A percentile compares a stretch with the other conserved stretches of the same genome.
These are phyloP conservation scores for Didymella keratinophila DNA, from an alignment of 2,329 filamentous ascomycete genomes.

Conservation along the genomic window DNA sequence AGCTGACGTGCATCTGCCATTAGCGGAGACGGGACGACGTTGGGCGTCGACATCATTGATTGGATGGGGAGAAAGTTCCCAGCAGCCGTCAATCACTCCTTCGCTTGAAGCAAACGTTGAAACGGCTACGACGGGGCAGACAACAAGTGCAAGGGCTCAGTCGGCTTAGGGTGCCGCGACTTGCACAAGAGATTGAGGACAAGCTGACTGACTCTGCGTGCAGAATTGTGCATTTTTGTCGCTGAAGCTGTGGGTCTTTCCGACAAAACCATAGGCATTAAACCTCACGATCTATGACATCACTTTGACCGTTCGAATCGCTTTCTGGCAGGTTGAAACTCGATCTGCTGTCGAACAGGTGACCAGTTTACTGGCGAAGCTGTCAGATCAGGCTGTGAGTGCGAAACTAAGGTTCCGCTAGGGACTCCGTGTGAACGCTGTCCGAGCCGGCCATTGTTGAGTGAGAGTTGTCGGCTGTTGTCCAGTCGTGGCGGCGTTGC, in stretches of 20 bases:
- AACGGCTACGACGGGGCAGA: background rate
- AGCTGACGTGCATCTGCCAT: conserved; percentile 5
- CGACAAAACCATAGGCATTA: background rate
- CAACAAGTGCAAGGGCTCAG: background rate
- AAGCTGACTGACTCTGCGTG: background rate
- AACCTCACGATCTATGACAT: conserved; percentile 15
- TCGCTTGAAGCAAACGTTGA: background rate
- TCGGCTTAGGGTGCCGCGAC: background rate
- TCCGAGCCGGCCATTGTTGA: conserved; percentile 6
- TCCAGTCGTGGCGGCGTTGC: conserved; percentile 1
- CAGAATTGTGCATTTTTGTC: background rate
- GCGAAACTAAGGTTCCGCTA: background rate
- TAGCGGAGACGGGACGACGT: conserved; percentile 6
- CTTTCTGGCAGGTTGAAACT: background rate
- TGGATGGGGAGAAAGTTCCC: background rate
- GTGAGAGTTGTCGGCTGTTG: conserved; percentile 2
- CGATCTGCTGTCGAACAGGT: background rate
- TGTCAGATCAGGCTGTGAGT: background rate
- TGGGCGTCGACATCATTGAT: background rate
- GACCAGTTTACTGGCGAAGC: background rate
- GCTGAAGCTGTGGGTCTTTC: background rate
- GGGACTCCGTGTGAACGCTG: background rate
- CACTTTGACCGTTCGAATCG: background rate
- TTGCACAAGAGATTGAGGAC: background rate
- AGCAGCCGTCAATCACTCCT: background rate